Evolutionary conservation across 1,139 yeast species (phyloP).

Genomic region (Yamadazyma siamensis): DNA sequence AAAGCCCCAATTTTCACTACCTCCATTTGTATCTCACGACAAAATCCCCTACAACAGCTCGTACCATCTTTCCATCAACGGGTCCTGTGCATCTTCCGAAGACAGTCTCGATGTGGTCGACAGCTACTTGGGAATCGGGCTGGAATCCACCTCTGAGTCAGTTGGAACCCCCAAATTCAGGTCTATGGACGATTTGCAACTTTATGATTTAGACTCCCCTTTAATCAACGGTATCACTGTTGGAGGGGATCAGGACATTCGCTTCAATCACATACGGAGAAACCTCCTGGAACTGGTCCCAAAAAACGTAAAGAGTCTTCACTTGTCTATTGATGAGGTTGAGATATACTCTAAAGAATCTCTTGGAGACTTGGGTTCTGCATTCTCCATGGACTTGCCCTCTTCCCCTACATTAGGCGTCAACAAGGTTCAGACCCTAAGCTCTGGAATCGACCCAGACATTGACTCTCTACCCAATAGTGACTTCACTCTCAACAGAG

Average conservation of each 20-base stretch:
- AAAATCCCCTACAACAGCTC: slow-evolving; percentile 21
- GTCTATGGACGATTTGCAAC: slow-evolving; percentile 16
- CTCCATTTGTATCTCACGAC: slow-evolving; percentile 7
- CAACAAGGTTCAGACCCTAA: too few species aligned
- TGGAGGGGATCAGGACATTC: slow-evolving; percentile 22
- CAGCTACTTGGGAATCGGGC: slow-evolving; percentile 26
- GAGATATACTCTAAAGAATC: slow-evolving; percentile 6
- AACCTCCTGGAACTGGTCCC: slow-evolving; percentile 9
- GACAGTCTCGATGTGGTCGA: slow-evolving; percentile 32
- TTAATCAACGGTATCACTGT: slow-evolving; percentile 36
- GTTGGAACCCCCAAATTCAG: slow-evolving; percentile 10
- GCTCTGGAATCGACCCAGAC: too few species aligned
- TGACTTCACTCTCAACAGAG: background rate
- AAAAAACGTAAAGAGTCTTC: slow-evolving; percentile 22
- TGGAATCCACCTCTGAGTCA: slow-evolving; percentile 1
- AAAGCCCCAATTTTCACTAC: too few species aligned
- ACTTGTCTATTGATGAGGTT: slow-evolving; percentile 31
- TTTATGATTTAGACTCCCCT: slow-evolving; percentile 33
- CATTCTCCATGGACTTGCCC: background rate
- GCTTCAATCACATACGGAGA: slow-evolving; percentile 13
- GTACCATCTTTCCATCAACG: slow-evolving; percentile 31
- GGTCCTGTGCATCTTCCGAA: slow-evolving; percentile 14
- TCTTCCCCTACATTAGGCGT: too few species aligned
- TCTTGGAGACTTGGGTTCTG: background rate
- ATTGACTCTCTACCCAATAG: slow-evolving; percentile 1